A percentile compares a stretch with the other conserved stretches of the same genome.
Conservation (phyloP, 2,329 filamentous ascomycete species). For the Penicillium sp. region DNA sequence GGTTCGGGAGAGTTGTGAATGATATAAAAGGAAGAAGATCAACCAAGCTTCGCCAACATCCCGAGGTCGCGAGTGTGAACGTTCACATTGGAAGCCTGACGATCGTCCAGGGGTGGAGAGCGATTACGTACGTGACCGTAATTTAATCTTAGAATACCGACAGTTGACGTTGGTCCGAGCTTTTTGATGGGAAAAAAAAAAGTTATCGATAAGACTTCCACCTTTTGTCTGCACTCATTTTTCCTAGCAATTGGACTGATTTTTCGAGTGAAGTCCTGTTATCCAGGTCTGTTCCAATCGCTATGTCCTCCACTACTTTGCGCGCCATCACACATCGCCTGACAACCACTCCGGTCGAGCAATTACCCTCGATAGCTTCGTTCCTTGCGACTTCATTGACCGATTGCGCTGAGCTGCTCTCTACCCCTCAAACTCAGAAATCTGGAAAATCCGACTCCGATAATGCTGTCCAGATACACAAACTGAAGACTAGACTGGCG, state of each 20-base stretch:
- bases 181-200: slow-evolving; percentile 19
- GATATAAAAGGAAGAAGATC: slow-evolving; percentile 16
- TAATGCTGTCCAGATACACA: slow-evolving; percentile 69
- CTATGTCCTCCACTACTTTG: slow-evolving; percentile 36
- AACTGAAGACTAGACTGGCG: slow-evolving; percentile 73
- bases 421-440: slow-evolving; percentile 57
- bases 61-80: neutral
- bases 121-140: slow-evolving; percentile 25
- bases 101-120: slow-evolving; percentile 26
- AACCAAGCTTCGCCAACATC: slow-evolving; percentile 8
- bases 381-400: slow-evolving; percentile 59
- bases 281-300: neutral
- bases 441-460: slow-evolving; percentile 64
- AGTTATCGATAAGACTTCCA: slow-evolving; percentile 15
- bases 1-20: slow-evolving; percentile 14
- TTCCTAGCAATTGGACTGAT: neutral
- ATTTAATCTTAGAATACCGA: slow-evolving; percentile 19
- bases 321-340: slow-evolving; percentile 52
- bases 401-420: slow-evolving; percentile 59
- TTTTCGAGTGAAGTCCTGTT: neutral
- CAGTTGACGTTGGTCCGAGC: slow-evolving; percentile 34
- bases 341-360: slow-evolving; percentile 65
- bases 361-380: slow-evolving; percentile 71
- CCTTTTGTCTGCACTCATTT: neutral
- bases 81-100: slow-evolving; percentile 15